phyloP scores from a whole-genome alignment of 176 grass and related monocot species.

The Hordeum marinum region DNA sequence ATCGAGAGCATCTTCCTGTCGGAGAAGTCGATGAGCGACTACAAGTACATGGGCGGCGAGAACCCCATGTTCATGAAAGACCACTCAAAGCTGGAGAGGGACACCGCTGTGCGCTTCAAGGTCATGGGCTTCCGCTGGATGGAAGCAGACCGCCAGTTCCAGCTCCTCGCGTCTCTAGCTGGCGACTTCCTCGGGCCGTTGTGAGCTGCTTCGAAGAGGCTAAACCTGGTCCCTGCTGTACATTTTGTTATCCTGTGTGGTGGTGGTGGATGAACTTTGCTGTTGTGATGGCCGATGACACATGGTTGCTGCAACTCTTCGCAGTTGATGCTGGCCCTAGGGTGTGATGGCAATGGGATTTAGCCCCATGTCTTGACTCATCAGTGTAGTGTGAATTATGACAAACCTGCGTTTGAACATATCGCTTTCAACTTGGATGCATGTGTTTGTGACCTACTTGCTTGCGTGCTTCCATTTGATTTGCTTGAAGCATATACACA shows the following conservation, averaged over 20 bases:
- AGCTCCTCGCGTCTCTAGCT: conserved; percentile 70
- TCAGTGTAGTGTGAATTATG: neutral
- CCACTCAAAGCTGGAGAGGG: conserved; percentile 80
- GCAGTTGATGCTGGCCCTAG: neutral
- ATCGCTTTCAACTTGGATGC: neutral
- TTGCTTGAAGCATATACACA: too few relatives aligned
- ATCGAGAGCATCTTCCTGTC: conserved; percentile 77
- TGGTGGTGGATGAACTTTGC: neutral
- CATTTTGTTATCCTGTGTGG: neutral
- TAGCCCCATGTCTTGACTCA: neutral
- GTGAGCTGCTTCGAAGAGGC: conserved; percentile 21
- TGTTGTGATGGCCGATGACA: too few relatives aligned
- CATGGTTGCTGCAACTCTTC: conserved; percentile 6
- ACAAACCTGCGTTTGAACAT: neutral
- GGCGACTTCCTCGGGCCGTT: conserved; percentile 86
- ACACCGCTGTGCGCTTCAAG: conserved; percentile 66
- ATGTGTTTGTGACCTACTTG: neutral
- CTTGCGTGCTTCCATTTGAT: neutral
- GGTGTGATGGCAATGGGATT: neutral
- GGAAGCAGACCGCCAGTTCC: conserved; percentile 84
- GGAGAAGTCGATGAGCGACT: conserved; percentile 64
- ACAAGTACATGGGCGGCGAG: conserved; percentile 79
- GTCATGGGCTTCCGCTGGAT: conserved; percentile 79
- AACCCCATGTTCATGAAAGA: conserved; percentile 71
- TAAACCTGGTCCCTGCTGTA: neutral